Base-by-base conservation (phyloP, 192 early-diverging fungal genomes). In the Podila verticillata region DNA sequence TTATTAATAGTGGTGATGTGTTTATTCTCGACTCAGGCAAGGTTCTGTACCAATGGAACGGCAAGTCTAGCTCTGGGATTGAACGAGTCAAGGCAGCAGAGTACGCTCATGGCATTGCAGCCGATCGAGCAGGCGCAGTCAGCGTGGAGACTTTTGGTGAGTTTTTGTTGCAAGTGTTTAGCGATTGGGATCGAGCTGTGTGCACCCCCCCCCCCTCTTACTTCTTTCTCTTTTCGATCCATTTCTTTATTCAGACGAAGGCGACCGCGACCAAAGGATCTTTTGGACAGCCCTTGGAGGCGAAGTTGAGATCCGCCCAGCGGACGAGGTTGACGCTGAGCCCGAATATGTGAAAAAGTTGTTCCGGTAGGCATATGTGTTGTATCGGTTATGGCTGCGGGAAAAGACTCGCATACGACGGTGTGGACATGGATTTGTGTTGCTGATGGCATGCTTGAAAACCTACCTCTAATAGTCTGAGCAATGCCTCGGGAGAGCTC, bases 21-120 rank as follows among this genome's bases (percentile, higher is more conserved):
- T 95, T 95, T 82, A 83, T 95, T 13, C 63, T 93, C 28, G 93
- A 95, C 72, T 79, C 75, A 2, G 94, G 93, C n/a, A 77, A 88
- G 34, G 72, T 84, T 4, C 79, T 95, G 35, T 87, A 87, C 69
- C 90, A 90, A 73, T 93, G 91, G 90, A 92, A 95, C 66, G 93
- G 94, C 10, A 66, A 61, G 26, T 63, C 86, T 3, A 75, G 86
- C 35, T 86, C 82, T 17, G 93, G 93, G 3, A 67, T 89, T 30
- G 93, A 95, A 72, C 91, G 84, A 68, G 86, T 86, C 48, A 94
- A 92, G 56, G 93, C 90, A 7, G 90, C 91, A 20, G 89, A 93
- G 70, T 90, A 89, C 65, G 83, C 86, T 26, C 72, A 85, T 17
- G 78, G 86, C n/a, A 54, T 95, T 26, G 82, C 82, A 9, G 82